Conservation (phyloP, 306 rosid species). For the Vigna mungo region DNA sequence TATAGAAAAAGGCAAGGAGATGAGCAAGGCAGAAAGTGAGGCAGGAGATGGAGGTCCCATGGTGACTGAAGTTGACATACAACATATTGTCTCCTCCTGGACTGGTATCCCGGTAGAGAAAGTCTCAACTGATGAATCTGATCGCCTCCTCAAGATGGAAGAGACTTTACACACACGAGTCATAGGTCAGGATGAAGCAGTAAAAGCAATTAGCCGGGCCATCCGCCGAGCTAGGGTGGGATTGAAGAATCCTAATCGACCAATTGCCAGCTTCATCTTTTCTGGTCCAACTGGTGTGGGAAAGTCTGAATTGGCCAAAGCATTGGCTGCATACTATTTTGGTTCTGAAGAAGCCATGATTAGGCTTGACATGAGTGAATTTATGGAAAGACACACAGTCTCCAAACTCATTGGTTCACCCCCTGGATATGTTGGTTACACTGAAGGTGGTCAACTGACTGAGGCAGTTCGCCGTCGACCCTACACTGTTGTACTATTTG, state of each 20-base stretch:
- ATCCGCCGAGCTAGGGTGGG: conserved; percentile 97
- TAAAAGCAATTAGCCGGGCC: conserved; percentile 91
- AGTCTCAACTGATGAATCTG: conserved; percentile 93
- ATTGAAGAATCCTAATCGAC: conserved; percentile 91
- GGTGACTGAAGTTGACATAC: conserved; percentile 93
- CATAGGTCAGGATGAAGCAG: conserved; percentile 96
- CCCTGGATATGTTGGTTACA: conserved; percentile 97
- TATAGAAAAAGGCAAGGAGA: conserved; percentile 89
- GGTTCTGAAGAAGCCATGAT: conserved; percentile 99
- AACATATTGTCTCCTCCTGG: conserved; percentile 90
- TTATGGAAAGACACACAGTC: conserved; percentile 96
- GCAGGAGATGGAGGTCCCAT: conserved; percentile 85
- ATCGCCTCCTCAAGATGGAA: conserved; percentile 98
- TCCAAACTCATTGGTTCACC: conserved; percentile 97
- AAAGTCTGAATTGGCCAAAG: conserved; percentile 91
- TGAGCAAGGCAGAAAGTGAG: conserved; percentile 96
- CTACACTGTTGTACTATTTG: conserved; percentile 91
- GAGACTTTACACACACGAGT: conserved; percentile 87
- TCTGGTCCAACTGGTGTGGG: conserved; percentile 99
- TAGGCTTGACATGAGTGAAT: conserved; percentile 97
- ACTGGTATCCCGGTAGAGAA: conserved; percentile 98
- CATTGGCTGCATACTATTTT: conserved; percentile 91
- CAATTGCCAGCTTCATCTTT: conserved; percentile 95
- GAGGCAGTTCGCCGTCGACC: conserved; percentile 98
- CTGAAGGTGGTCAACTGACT: conserved; percentile 95